phyloP scores from a whole-genome alignment of 2,329 filamentous ascomycete species.

The Pseudogymnoascus sp. region DNA sequence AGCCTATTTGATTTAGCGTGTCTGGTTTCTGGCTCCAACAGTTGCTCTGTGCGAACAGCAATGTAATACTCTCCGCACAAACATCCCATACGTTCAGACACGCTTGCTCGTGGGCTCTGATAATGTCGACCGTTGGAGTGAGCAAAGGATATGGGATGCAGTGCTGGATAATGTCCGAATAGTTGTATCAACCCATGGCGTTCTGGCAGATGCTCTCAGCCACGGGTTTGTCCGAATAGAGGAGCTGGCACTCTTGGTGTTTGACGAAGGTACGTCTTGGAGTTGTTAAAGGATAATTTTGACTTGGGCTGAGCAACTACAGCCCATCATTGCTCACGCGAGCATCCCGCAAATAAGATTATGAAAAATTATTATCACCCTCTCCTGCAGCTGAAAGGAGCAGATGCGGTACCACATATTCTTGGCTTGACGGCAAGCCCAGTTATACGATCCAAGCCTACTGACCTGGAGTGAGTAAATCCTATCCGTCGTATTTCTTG shows the following conservation, averaged over 20 bases:
- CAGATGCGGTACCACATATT: conserved; percentile 21
- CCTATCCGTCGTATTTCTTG: neutral
- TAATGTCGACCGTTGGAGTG: conserved; percentile 53
- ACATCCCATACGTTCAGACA: conserved; percentile 47
- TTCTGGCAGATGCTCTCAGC: conserved; percentile 49
- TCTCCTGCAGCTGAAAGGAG: conserved; percentile 14
- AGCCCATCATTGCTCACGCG: conserved; percentile 27
- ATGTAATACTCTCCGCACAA: conserved; percentile 45
- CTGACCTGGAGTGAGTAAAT: conserved; percentile 19
- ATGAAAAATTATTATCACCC: conserved; percentile 26
- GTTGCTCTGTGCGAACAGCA: conserved; percentile 62
- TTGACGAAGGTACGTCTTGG: conserved; percentile 50
- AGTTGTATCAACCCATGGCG: conserved; percentile 53
- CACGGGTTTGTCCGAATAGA: conserved; percentile 53
- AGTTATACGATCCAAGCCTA: conserved; percentile 23
- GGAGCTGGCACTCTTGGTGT: conserved; percentile 48
- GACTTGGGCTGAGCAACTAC: neutral
- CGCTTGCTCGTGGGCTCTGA: conserved; percentile 48
- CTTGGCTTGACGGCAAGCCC: conserved; percentile 27
- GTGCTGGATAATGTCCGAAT: conserved; percentile 47
- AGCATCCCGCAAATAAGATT: conserved; percentile 23
- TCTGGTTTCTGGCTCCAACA: conserved; percentile 70
- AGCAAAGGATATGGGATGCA: conserved; percentile 50
- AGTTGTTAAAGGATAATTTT: neutral
- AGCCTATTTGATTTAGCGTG: conserved; percentile 30